Percentiles rank a stretch among this genome's conserved stretches.
phyloP scores from a whole-genome alignment of 257 asterid species.

The Cruciata laevipes region DNA sequence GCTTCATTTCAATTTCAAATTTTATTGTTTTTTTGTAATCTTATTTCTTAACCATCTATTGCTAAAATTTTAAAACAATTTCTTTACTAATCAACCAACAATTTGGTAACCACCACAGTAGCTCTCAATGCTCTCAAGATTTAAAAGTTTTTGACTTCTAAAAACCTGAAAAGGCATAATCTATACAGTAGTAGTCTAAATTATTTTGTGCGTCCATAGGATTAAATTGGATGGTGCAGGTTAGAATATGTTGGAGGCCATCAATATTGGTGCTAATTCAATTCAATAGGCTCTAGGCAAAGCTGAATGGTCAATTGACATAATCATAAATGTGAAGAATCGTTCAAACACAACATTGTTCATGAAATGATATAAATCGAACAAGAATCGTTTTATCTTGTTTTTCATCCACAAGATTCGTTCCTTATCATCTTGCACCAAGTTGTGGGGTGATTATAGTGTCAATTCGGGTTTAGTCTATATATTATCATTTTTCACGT shows the following conservation, averaged over 20 bases:
- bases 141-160: neutral
- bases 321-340: neutral
- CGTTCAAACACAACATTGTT: neutral
- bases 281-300: slow-evolving; percentile 1
- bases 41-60: too few species aligned
- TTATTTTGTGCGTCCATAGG: neutral
- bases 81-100: too few species aligned
- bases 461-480: too few species aligned
- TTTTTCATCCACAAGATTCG: neutral
- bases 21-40: too few species aligned
- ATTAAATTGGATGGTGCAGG: slow-evolving; percentile 1
- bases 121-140: neutral
- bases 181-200: too few species aligned
- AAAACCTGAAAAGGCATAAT: neutral
- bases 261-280: neutral
- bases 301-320: slow-evolving; percentile 8
- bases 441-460: neutral
- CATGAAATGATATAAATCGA: neutral
- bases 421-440: neutral
- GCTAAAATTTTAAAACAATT: too few species aligned
- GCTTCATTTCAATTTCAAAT: too few species aligned
- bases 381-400: neutral
- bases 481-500: too few species aligned
- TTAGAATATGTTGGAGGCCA: slow-evolving; percentile 1
- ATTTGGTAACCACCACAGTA: too few species aligned